phyloP scores from a whole-genome alignment of 306 rosid species.

The Gastrolobium villosum region DNA sequence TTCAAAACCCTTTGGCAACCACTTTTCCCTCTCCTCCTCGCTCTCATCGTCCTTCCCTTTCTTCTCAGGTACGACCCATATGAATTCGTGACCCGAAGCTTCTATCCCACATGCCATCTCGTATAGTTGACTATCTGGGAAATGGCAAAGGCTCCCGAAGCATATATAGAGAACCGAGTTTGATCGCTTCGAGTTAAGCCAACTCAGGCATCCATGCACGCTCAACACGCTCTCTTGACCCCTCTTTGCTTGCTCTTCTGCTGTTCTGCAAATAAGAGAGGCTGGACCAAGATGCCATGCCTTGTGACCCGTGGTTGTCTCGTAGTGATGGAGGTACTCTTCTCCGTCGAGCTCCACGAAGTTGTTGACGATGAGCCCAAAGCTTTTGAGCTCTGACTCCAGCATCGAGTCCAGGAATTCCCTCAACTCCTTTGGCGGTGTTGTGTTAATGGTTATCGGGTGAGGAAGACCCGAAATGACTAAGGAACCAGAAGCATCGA shows the following conservation, averaged over 20 bases:
- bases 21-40: too few species aligned
- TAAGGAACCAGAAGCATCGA: neutral
- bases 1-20: too few species aligned
- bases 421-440: neutral
- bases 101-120: conserved; percentile 52
- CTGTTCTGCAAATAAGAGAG: conserved; percentile 18
- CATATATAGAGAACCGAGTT: conserved; percentile 48
- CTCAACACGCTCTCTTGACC: conserved; percentile 36
- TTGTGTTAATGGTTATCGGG: conserved; percentile 21
- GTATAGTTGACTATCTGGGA: conserved; percentile 38
- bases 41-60: too few species aligned
- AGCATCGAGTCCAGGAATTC: neutral
- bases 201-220: conserved; percentile 30
- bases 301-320: conserved; percentile 26
- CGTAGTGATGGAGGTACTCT: conserved; percentile 34
- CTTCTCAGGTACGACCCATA: too few species aligned
- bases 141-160: conserved; percentile 45
- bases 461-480: conserved; percentile 41
- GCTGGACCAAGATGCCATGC: conserved; percentile 58
- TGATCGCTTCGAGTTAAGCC: conserved; percentile 45
- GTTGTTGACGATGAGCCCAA: conserved; percentile 48
- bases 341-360: conserved; percentile 51
- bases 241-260: conserved; percentile 40
- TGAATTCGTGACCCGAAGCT: conserved; percentile 12
- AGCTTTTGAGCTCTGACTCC: conserved; percentile 40